Conservation (phyloP, 2,329 filamentous ascomycete species). For the Sphaceloma murrayae region DNA sequence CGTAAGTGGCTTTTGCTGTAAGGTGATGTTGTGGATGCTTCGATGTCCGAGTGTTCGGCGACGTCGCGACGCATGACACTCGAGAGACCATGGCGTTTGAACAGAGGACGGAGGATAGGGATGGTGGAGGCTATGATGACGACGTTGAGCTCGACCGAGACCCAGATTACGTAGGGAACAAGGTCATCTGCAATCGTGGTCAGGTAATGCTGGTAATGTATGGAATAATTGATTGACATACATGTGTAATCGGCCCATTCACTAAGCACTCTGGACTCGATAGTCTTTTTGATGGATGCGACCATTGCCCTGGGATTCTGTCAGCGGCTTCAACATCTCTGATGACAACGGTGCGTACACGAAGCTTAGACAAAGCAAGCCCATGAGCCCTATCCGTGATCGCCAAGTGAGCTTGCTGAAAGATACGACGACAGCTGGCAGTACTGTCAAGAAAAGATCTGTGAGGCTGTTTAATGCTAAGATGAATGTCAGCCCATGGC, state of each 20-base stretch:
- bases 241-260: conserved; percentile 25
- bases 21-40: conserved; percentile 14
- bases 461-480: conserved; percentile 25
- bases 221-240: conserved; percentile 1
- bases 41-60: conserved; percentile 16
- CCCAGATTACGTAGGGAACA: conserved; percentile 23
- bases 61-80: conserved; percentile 18
- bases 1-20: conserved; percentile 5
- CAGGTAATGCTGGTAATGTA: neutral
- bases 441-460: conserved; percentile 24
- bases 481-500: conserved; percentile 20
- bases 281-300: conserved; percentile 26
- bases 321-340: neutral
- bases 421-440: conserved; percentile 26
- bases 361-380: conserved; percentile 24
- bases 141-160: conserved; percentile 29
- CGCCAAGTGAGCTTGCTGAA: conserved; percentile 23
- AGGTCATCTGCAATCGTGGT: conserved; percentile 21
- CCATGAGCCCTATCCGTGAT: conserved; percentile 23
- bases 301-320: conserved; percentile 23
- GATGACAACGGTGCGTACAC: conserved; percentile 17
- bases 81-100: conserved; percentile 18
- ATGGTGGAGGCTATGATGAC: conserved; percentile 27
- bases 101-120: conserved; percentile 25
- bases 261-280: conserved; percentile 24